Evolutionary conservation across 345 rosid species (phyloP).

Genomic region (Cardamine occulta): DNA sequence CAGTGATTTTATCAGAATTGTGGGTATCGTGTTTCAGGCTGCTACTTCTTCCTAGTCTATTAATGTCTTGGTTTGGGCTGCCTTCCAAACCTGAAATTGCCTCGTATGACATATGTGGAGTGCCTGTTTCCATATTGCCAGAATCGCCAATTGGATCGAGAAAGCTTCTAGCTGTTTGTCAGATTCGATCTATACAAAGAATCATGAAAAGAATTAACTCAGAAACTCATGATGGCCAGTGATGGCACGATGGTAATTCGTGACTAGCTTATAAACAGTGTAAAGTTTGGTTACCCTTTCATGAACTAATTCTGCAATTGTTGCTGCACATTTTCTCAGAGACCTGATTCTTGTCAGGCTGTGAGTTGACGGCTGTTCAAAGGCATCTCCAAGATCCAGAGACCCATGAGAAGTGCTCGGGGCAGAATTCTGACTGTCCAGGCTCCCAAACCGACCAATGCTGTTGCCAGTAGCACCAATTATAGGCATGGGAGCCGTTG

Average conservation of each 20-base stretch:
- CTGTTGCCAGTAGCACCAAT: slow-evolving; percentile 51
- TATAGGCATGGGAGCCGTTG: slow-evolving; percentile 74
- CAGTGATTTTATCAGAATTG: slow-evolving; percentile 47
- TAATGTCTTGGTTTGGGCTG: slow-evolving; percentile 63
- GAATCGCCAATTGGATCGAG: slow-evolving; percentile 88
- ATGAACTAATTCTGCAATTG: slow-evolving; percentile 66
- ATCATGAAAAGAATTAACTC: slow-evolving; percentile 4
- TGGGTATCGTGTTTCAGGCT: slow-evolving; percentile 56
- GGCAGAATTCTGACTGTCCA: slow-evolving; percentile 65
- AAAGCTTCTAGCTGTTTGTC: slow-evolving; percentile 75
- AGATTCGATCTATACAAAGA: slow-evolving; percentile 55
- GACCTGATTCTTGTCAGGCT: slow-evolving; percentile 80
- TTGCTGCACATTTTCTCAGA: slow-evolving; percentile 72
- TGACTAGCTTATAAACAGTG: slow-evolving; percentile 1
- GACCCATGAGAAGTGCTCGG: slow-evolving; percentile 87
- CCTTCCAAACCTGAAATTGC: slow-evolving; percentile 92
- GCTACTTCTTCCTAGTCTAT: slow-evolving; percentile 52
- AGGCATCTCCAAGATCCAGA: slow-evolving; percentile 65
- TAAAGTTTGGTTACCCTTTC: slow-evolving; percentile 57
- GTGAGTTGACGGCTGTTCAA: slow-evolving; percentile 74
- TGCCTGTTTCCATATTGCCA: slow-evolving; percentile 97
- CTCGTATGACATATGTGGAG: slow-evolving; percentile 85
- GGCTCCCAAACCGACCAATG: slow-evolving; percentile 55
- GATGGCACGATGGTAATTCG: not conserved
- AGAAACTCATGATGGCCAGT: slow-evolving; percentile 5